Evolutionary conservation across 768 basidiomycete genomes (phyloP).

Genomic region (Mycena polygramma): DNA sequence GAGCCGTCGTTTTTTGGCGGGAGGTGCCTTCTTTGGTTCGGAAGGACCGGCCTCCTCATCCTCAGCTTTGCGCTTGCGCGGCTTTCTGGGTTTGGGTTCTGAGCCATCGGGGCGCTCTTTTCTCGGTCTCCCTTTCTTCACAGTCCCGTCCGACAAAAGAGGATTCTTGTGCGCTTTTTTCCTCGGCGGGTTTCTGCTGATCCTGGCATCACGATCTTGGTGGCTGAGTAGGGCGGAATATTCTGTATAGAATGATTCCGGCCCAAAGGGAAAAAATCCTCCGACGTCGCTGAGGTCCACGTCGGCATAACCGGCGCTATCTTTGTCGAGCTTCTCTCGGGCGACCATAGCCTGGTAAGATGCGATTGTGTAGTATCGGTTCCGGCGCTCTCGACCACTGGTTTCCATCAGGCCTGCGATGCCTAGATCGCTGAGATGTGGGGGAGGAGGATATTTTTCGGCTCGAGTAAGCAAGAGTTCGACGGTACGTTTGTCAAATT

Average conservation of each 20-base stretch:
- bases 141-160: conserved; percentile 61
- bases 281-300: conserved; percentile 66
- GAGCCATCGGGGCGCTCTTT: conserved; percentile 48
- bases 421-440: conserved; percentile 79
- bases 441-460: conserved; percentile 72
- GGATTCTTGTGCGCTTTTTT: conserved; percentile 63
- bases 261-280: conserved; percentile 62
- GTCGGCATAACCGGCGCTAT: conserved; percentile 56
- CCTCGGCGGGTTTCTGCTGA: conserved; percentile 39
- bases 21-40: conserved; percentile 33
- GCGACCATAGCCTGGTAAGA: conserved; percentile 75
- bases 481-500: conserved; percentile 85
- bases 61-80: conserved; percentile 42
- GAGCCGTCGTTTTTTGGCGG: conserved; percentile 45
- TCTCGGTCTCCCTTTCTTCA: conserved; percentile 72
- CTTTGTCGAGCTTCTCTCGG: conserved; percentile 73
- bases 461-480: conserved; percentile 84
- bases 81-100: conserved; percentile 42
- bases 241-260: conserved; percentile 68
- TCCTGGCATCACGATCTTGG: conserved; percentile 53
- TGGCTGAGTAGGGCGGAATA: conserved; percentile 56
- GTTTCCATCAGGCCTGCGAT: conserved; percentile 85
- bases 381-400: conserved; percentile 86
- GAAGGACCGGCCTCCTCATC: conserved; percentile 25
- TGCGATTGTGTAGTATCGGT: conserved; percentile 84